Evolutionary conservation across 2,329 filamentous ascomycete genomes (phyloP), one percentile per base, ranked within the genome.

Genomic region (Aspergillus pseudonomiae): DNA sequence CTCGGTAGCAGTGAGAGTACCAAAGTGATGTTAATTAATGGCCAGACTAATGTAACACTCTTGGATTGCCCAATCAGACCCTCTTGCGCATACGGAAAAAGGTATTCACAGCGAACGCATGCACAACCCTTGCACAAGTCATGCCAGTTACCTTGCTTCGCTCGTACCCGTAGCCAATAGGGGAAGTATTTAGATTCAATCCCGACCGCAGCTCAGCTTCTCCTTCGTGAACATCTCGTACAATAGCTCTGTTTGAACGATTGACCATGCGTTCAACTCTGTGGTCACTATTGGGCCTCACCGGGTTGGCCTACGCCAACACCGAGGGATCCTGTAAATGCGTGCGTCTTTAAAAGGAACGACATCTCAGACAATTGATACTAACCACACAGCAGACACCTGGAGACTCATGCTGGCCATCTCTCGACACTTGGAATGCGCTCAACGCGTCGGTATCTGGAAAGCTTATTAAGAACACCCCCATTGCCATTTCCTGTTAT

Each of bases 401-500:
- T n/a, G 63, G 43, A 12, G 67, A 74, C 58, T 43, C 52, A 5
- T 79, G 76, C 61, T 79, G 77, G 77, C 77, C 77, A 3, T 70
- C 70, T 0, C 53, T 54, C 3, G 34, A 63, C 19, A 54, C 65
- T 16, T 80, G 76, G 76, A 62, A 70, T 53, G 50, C 62, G 0
- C 69, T 80, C 53, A 80, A 80, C 45, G 50, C 54, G 3, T 71
- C 75, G 0, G 61, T 80, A 19, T 66, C 65, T 1, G 78, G 78
- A 11, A 71, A 71, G 43, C 67, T 79, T 1, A 73, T 80, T 32
- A 57, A 62, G n/a, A 74, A 74, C 19, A 56, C 61, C 5, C 78
- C 78, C 6, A 63, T 73, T 7, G 78, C 75, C 12, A 66, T 68
- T 36, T 70, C 76, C 19, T 80, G 78, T 61, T 79, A 79, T 59